A percentile compares a stretch with the other conserved stretches of the same genome.
Conservation (phyloP, 805 yeast genomes). For the Wickerhamiella allomyrinae region DNA sequence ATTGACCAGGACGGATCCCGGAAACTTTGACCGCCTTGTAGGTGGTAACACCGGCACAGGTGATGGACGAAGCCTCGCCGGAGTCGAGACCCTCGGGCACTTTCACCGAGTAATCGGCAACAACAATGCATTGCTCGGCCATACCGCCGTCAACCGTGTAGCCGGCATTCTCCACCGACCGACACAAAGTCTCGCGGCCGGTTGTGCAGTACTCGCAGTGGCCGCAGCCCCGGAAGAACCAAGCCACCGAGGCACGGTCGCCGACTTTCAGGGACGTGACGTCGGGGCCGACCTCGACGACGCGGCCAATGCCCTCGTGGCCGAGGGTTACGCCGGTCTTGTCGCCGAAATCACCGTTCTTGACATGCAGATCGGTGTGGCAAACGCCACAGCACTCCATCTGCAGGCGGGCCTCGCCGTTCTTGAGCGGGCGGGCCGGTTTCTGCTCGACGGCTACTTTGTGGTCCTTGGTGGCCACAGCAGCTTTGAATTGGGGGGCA, state of each 20-base stretch:
- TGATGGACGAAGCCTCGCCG: slow-evolving; percentile 64
- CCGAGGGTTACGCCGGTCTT: slow-evolving; percentile 74
- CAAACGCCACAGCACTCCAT: slow-evolving; percentile 85
- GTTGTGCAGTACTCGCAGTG: slow-evolving; percentile 63
- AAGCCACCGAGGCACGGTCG: slow-evolving; percentile 70
- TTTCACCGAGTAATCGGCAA: slow-evolving; percentile 73
- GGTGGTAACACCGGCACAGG: slow-evolving; percentile 86
- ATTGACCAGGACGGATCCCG: slow-evolving; percentile 50
- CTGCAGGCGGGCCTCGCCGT: slow-evolving; percentile 66
- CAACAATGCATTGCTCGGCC: slow-evolving; percentile 84
- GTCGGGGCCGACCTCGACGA: slow-evolving; percentile 58
- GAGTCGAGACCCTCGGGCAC: slow-evolving; percentile 63
- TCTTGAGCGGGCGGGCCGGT: slow-evolving; percentile 23
- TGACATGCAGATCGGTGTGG: slow-evolving; percentile 89
- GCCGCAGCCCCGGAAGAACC: slow-evolving; percentile 69
- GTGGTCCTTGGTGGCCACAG: neutral
- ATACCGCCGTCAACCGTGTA: slow-evolving; percentile 84
- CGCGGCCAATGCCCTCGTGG: slow-evolving; percentile 82
- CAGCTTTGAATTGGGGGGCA: neutral
- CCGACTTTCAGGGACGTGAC: slow-evolving; percentile 64
- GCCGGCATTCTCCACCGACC: slow-evolving; percentile 59
- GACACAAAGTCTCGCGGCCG: slow-evolving; percentile 55
- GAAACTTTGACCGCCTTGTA: slow-evolving; percentile 83
- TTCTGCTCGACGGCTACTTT: neutral
- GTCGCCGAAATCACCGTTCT: slow-evolving; percentile 81